These are phyloP conservation scores for Actinomortierella ambigua DNA, from an alignment of 371 early-diverging fungal species.

Conservation along the genomic window DNA sequence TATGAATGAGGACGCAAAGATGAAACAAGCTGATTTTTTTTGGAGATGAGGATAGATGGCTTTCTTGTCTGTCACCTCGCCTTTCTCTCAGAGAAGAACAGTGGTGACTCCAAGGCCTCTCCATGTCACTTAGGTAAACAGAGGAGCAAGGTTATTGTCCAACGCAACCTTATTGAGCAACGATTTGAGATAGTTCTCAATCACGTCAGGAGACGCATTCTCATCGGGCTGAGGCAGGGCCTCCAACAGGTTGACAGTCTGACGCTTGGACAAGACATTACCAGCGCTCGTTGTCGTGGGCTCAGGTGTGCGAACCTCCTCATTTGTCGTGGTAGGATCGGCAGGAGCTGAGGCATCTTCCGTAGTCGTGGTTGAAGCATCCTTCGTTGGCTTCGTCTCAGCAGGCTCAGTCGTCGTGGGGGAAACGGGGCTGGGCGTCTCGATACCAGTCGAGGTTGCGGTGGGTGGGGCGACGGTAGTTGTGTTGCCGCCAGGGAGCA, in stretches of 20 bases:
- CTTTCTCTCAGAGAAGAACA: no score
- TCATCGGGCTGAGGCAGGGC: neutral
- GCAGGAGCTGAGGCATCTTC: neutral
- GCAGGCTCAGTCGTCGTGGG: neutral
- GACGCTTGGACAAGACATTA: conserved; percentile 17
- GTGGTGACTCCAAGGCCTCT: no score
- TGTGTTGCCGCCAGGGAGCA: neutral
- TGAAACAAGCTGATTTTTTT: no score
- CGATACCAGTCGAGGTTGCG: neutral
- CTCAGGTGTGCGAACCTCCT: no score
- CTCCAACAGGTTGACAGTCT: conserved; percentile 6
- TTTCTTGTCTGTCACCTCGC: no score
- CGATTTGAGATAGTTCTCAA: conserved; percentile 27
- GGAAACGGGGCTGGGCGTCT: neutral
- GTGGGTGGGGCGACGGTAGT: neutral
- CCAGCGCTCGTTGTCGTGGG: no score
- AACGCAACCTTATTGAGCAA: conserved; percentile 17
- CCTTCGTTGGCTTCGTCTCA: no score
- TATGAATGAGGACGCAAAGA: no score
- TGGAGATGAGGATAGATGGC: no score
- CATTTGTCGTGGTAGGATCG: neutral
- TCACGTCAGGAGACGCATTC: conserved; percentile 15
- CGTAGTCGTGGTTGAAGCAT: neutral
- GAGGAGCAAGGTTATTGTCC: conserved; percentile 17
- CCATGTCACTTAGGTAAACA: conserved; percentile 6